Percentiles rank a stretch among this genome's conserved stretches.
Conservation (phyloP, 805 yeast species). For the Yarrowia yakushimensis region DNA sequence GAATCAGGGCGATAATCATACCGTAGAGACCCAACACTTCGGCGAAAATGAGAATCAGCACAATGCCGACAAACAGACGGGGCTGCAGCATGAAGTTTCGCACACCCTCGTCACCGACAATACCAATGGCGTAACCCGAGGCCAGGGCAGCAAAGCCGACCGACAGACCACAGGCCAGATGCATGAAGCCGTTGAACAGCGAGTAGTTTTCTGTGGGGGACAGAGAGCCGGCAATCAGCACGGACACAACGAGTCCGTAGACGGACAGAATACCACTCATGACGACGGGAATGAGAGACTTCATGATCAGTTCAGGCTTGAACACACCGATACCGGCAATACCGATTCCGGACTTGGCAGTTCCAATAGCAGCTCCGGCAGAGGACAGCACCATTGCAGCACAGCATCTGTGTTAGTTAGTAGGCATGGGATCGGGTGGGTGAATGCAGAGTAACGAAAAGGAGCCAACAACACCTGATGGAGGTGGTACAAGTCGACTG, state of each 20-base stretch:
- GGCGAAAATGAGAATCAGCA: conserved; percentile 82
- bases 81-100: conserved; percentile 86
- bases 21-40: conserved; percentile 91
- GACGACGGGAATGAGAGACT: conserved; percentile 85
- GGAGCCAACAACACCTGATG: no score
- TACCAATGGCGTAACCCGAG: conserved; percentile 94
- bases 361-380: conserved; percentile 98
- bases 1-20: conserved; percentile 88
- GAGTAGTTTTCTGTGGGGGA: conserved; percentile 77
- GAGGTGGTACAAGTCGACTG: no score
- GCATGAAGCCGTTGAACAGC: conserved; percentile 95
- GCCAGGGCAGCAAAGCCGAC: conserved; percentile 97
- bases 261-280: conserved; percentile 98
- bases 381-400: conserved; percentile 87
- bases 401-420: conserved; percentile 52
- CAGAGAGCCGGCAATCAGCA: conserved; percentile 79
- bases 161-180: conserved; percentile 88
- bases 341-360: conserved; percentile 98
- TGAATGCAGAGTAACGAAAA: no score
- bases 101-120: conserved; percentile 91
- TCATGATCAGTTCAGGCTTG: conserved; percentile 95
- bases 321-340: conserved; percentile 97
- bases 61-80: conserved; percentile 83
- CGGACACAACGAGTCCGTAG: conserved; percentile 95
- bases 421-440: no score